Percentiles rank a stretch among this genome's conserved stretches.
phyloP scores from a whole-genome alignment of 805 yeast genomes.

The Yarrowia sp. region DNA sequence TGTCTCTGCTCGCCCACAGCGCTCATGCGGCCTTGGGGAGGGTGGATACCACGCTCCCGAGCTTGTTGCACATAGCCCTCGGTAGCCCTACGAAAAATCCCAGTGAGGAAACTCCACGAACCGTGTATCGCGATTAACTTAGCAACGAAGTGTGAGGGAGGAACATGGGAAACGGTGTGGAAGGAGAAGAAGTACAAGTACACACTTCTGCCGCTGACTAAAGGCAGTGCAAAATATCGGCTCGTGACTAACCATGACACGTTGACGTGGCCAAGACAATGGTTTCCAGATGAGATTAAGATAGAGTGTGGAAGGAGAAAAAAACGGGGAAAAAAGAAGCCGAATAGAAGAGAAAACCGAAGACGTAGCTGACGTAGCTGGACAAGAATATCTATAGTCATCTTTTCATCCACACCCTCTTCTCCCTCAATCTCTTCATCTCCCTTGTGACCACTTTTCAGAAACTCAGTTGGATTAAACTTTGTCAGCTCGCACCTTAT shows the following conservation, averaged over 20 bases:
- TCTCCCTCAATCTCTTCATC: too few relatives aligned
- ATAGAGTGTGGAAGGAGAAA: too few relatives aligned
- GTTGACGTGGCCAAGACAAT: constrained; percentile 12
- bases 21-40: not conserved
- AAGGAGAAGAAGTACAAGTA: too few relatives aligned
- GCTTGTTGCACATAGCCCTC: constrained; percentile 19
- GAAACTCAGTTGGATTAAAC: not conserved
- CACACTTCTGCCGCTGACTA: too few relatives aligned
- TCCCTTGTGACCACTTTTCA: too few relatives aligned
- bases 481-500: constrained; percentile 6
- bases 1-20: constrained; percentile 2
- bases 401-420: too few relatives aligned
- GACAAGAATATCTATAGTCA: too few relatives aligned
- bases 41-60: constrained; percentile 9
- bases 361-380: too few relatives aligned
- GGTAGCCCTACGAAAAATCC: constrained; percentile 2
- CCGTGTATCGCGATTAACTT: not conserved
- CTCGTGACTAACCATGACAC: not conserved
- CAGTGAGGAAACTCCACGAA: too few relatives aligned
- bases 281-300: not conserved
- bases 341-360: too few relatives aligned
- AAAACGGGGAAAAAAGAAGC: too few relatives aligned
- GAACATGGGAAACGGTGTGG: too few relatives aligned
- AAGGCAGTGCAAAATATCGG: not conserved
- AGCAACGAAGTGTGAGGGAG: not conserved